A percentile compares a stretch with the other conserved stretches of the same genome.
phyloP scores from a whole-genome alignment of 352 stramenopile species.

The Bremia lactucae region DNA sequence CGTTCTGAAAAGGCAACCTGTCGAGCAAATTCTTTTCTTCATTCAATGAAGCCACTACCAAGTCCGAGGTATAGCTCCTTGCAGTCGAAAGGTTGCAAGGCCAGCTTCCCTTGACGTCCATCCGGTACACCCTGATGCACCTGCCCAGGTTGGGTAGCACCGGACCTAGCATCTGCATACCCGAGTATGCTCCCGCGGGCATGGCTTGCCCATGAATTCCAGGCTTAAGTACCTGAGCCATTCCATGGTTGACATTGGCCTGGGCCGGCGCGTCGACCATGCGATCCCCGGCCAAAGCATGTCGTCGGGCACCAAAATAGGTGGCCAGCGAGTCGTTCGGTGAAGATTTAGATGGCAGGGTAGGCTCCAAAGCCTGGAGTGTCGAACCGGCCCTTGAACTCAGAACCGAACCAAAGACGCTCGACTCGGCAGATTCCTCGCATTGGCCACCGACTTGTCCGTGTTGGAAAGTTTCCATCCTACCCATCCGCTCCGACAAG shows the following conservation, averaged over 20 bases:
- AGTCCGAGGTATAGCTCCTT: conserved; percentile 14
- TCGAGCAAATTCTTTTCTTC: not conserved
- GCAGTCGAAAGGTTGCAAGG: conserved; percentile 8
- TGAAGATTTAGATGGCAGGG: not conserved
- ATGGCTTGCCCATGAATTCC: conserved; percentile 2
- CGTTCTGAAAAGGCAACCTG: not conserved
- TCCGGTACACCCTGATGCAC: too few relatives aligned
- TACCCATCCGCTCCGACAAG: not conserved
- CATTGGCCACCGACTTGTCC: not conserved
- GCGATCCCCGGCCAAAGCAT: too few relatives aligned
- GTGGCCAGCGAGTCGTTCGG: not conserved
- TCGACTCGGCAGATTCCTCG: too few relatives aligned
- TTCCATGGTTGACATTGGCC: too few relatives aligned
- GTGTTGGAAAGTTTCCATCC: not conserved
- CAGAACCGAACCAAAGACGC: not conserved
- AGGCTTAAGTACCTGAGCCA: too few relatives aligned
- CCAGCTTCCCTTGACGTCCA: too few relatives aligned
- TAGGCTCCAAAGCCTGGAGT: not conserved
- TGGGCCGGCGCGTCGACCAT: too few relatives aligned
- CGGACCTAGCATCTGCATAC: too few relatives aligned
- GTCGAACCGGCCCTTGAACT: not conserved
- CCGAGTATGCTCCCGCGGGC: too few relatives aligned
- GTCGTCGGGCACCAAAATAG: too few relatives aligned
- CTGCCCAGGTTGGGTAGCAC: too few relatives aligned
- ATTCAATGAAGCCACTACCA: not conserved